Evolutionary conservation across 2,329 filamentous ascomycete species (phyloP).

Genomic region (Sclerotinia nivalis): DNA sequence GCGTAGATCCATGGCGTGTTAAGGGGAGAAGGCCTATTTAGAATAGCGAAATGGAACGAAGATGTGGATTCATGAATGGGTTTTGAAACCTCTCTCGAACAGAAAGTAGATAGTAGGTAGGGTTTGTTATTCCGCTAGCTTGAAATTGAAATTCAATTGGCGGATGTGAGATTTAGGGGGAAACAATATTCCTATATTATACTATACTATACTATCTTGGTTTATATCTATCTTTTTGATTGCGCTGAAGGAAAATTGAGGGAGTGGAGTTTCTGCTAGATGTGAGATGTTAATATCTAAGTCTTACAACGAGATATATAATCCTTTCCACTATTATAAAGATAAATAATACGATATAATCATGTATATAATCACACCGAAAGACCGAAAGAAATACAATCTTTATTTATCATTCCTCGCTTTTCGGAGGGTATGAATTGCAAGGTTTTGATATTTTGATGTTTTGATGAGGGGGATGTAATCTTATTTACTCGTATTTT

Average conservation of each 20-base stretch:
- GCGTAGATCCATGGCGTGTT: neutral
- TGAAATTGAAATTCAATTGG: neutral
- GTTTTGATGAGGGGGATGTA: too few species aligned
- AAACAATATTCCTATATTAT: neutral
- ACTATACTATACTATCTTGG: too few species aligned
- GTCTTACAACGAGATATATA: neutral
- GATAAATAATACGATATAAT: neutral
- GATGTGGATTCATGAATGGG: neutral
- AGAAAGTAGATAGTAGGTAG: neutral
- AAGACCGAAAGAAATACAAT: too few species aligned
- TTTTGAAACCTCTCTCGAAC: neutral
- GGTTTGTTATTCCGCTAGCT: neutral
- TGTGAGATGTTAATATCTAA: neutral
- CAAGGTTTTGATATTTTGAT: too few species aligned
- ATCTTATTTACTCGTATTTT: too few species aligned
- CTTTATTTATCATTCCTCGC: too few species aligned
- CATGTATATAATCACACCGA: neutral
- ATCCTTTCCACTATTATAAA: neutral
- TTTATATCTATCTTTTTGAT: neutral
- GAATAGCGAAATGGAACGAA: neutral
- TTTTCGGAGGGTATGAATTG: too few species aligned
- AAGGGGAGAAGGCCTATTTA: neutral
- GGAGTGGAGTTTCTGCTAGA: too few species aligned
- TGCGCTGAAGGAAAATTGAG: too few species aligned
- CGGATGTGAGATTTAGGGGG: neutral